phyloP scores from a whole-genome alignment of 2,329 filamentous ascomycete genomes.

The Capronia coronata region DNA sequence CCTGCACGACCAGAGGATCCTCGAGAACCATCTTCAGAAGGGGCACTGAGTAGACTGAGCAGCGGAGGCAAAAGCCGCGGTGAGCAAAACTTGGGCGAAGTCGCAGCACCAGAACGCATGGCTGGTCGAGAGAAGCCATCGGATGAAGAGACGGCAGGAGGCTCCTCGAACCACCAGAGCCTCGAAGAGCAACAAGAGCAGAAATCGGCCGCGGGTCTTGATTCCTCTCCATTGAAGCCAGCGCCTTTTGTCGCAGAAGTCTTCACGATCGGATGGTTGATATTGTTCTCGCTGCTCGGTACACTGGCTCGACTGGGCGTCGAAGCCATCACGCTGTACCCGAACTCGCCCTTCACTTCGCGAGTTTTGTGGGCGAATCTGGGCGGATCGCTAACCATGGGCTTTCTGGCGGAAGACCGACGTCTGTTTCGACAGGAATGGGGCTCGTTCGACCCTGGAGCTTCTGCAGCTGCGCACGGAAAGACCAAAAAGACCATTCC shows the following conservation, averaged over 20 bases:
- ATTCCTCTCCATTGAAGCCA: not conserved
- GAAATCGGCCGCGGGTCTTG: slow-evolving; percentile 1
- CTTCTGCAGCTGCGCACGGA: slow-evolving; percentile 7
- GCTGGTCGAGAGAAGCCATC: not conserved
- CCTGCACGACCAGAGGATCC: slow-evolving; percentile 3
- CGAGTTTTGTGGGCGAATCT: slow-evolving; percentile 79
- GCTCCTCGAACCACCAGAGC: slow-evolving; percentile 1
- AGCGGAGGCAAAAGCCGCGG: slow-evolving; percentile 1
- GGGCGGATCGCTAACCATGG: slow-evolving; percentile 68
- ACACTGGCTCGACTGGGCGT: slow-evolving; percentile 72
- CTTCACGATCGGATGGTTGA: slow-evolving; percentile 62
- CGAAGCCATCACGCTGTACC: slow-evolving; percentile 68
- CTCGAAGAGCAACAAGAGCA: slow-evolving; percentile 10
- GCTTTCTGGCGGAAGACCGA: slow-evolving; percentile 70
- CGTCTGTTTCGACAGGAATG: slow-evolving; percentile 55
- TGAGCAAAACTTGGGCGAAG: slow-evolving; percentile 7
- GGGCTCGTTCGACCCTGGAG: slow-evolving; percentile 26
- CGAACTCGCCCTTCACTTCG: slow-evolving; percentile 65
- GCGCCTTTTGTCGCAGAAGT: slow-evolving; percentile 8
- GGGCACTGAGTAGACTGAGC: slow-evolving; percentile 7
- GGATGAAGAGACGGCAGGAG: slow-evolving; percentile 14
- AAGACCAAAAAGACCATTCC: slow-evolving; percentile 69
- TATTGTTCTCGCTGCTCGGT: slow-evolving; percentile 73
- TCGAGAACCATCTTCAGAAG: slow-evolving; percentile 3
- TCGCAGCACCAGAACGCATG: slow-evolving; percentile 6